Base-by-base conservation (phyloP, 2,329 filamentous ascomycete genomes). In the Pseudogymnoascus sp. region DNA sequence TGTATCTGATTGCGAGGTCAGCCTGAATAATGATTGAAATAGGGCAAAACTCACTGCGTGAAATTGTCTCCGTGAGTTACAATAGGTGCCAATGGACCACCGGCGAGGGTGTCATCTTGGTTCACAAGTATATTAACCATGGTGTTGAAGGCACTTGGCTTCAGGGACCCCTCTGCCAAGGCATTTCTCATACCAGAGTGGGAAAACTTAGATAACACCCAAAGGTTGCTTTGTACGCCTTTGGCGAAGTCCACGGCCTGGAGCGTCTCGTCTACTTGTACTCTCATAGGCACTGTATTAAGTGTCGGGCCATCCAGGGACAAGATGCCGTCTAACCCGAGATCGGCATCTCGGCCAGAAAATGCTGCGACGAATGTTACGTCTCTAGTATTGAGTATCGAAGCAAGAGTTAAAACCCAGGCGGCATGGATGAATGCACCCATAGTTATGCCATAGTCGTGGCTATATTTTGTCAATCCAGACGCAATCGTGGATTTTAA, bases 401-500 rank as follows among this genome's bases (percentile, higher is more conserved):
- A 54, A 32, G 47, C 47, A 32, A 54, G 47, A 14, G 47, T 54
- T 18, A 54, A 11, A 9, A 73, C 73, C 74, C 74, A 76, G 1
- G 74, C 74, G 28, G 57, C 57, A 30, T 39, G 57, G n/a, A 39
- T 25, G 18, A 58, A 25, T 11, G 57, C 25, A 25, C 34, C 32
- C 34, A 58, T 58, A 18, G 57, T 58, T 25, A 58, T 22, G 22
- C 57, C 57, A 20, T 39, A 58, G 9, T n/a, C 22, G 28, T 37
- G 57, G n/a, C 28, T 54, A 54, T 54, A 54, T 18, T 32, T 28
- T 2, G 47, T 16, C n/a, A 54, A 32, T 2, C 47, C 47, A 32
- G 32, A 5, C 2, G 6, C 47, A 32, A 54, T 54, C n/a, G 28
- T 32, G 28, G 47, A 54, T 32, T 54, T 54, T 32, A 54, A 32